These are phyloP conservation scores for Begonia peltatifolia DNA, from an alignment of 306 rosid genomes.

Conservation along the genomic window DNA sequence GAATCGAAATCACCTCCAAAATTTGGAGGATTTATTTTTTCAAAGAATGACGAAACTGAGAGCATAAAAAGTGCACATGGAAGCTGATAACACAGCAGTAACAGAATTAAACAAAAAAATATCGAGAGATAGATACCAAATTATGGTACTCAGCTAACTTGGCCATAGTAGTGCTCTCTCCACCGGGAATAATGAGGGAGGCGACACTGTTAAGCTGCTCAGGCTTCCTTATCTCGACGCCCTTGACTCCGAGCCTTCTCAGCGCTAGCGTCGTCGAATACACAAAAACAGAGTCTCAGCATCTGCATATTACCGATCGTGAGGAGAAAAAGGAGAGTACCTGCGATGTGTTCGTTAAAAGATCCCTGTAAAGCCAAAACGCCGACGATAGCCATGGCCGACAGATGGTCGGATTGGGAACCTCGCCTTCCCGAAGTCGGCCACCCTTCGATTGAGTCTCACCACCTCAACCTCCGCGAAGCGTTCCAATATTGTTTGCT, in stretches of 20 bases:
- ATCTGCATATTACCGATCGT: neutral
- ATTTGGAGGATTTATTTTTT: no score
- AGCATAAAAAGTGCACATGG: neutral
- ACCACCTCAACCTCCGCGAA: no score
- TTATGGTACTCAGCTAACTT: conserved; percentile 85
- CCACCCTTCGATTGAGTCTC: neutral
- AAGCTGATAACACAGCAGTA: neutral
- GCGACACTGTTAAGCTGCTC: conserved; percentile 63
- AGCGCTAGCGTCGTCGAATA: conserved; percentile 31
- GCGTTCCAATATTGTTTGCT: no score
- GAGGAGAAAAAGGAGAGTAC: conserved; percentile 12
- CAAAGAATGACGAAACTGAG: neutral
- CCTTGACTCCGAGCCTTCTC: conserved; percentile 77
- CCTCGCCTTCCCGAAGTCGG: neutral
- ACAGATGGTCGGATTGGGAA: neutral
- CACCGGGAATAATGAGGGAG: conserved; percentile 90
- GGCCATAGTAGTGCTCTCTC: conserved; percentile 98
- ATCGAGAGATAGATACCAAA: conserved; percentile 22
- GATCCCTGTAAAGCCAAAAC: conserved; percentile 96
- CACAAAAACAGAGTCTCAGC: neutral
- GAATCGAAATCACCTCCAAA: no score
- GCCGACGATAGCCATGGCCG: conserved; percentile 60
- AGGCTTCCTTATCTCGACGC: conserved; percentile 76
- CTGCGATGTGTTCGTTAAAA: conserved; percentile 89
- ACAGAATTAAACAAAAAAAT: neutral